These are phyloP conservation scores for Aspergillus sp. DNA, from an alignment of 2,329 filamentous ascomycete genomes.

Conservation along the genomic window DNA sequence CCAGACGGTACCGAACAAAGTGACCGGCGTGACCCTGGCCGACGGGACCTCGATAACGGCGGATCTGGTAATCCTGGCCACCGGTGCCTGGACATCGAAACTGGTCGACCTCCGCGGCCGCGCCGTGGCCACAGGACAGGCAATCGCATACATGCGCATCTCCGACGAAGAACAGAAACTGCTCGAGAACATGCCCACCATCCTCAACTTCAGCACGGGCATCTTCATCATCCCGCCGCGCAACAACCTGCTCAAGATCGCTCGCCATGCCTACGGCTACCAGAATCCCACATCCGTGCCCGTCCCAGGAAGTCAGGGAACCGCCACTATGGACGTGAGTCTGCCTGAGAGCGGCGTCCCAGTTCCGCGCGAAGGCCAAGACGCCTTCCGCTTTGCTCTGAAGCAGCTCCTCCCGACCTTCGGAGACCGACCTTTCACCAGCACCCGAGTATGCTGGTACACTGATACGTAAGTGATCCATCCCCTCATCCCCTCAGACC, in stretches of 20 bases:
- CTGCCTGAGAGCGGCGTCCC: conserved; percentile 38
- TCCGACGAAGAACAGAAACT: conserved; percentile 67
- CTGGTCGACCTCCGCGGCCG: conserved; percentile 76
- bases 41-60: conserved; percentile 56
- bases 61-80: conserved; percentile 75
- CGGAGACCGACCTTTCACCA: conserved; percentile 59
- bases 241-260: conserved; percentile 63
- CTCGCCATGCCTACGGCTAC: conserved; percentile 69
- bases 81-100: conserved; percentile 81
- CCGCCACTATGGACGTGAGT: conserved; percentile 36
- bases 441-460: conserved; percentile 72
- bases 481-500: not conserved
- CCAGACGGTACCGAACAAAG: conserved; percentile 14
- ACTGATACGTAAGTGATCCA: conserved; percentile 58
- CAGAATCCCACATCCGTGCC: conserved; percentile 41
- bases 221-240: conserved; percentile 58
- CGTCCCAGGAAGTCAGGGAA: conserved; percentile 19
- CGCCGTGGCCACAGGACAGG: conserved; percentile 78
- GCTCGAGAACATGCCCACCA: conserved; percentile 66
- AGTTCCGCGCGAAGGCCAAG: conserved; percentile 57
- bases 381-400: conserved; percentile 61
- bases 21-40: conserved; percentile 52
- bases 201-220: conserved; percentile 49
- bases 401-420: conserved; percentile 62
- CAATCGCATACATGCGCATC: conserved; percentile 74